phyloP scores from a whole-genome alignment of 2,329 filamentous ascomycete genomes.

The Diaporthe ampelina region DNA sequence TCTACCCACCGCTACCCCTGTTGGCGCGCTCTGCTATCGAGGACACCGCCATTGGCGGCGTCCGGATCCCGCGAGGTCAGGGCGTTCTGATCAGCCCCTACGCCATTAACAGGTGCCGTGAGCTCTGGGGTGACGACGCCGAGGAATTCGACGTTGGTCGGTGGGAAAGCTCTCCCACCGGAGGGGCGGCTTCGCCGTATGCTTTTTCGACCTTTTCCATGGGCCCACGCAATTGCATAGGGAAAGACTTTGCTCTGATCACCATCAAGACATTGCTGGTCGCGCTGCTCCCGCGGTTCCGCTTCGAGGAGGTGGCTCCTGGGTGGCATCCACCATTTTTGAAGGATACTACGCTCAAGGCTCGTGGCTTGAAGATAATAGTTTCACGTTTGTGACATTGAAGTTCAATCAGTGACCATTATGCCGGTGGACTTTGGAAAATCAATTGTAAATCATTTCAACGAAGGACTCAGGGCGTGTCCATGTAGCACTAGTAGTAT shows the following conservation, averaged over 20 bases:
- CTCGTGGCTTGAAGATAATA: not conserved
- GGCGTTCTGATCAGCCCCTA: not conserved
- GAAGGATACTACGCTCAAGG: constrained; percentile 6
- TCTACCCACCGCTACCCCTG: not conserved
- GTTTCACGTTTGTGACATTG: not conserved
- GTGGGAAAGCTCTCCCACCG: not conserved
- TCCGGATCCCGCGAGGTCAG: not conserved
- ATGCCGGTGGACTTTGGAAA: not conserved
- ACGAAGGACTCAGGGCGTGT: too few relatives aligned
- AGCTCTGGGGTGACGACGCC: constrained; percentile 4
- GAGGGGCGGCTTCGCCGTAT: not conserved
- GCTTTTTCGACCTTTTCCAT: constrained; percentile 4
- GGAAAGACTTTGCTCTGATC: not conserved
- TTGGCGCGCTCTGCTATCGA: not conserved
- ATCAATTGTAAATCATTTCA: not conserved
- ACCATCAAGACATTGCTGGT: constrained; percentile 2
- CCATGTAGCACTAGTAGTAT: too few relatives aligned
- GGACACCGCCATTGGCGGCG: not conserved
- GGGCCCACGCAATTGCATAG: not conserved
- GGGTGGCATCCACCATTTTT: not conserved
- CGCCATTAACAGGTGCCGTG: not conserved
- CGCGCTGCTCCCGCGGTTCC: not conserved
- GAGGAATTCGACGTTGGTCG: constrained; percentile 2
- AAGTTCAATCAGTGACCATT: not conserved
- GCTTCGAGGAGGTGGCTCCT: not conserved